A percentile compares a stretch with the other conserved stretches of the same genome.
Conservation (phyloP, 1,284 basidiomycete genomes). For the Pascua sp. region DNA sequence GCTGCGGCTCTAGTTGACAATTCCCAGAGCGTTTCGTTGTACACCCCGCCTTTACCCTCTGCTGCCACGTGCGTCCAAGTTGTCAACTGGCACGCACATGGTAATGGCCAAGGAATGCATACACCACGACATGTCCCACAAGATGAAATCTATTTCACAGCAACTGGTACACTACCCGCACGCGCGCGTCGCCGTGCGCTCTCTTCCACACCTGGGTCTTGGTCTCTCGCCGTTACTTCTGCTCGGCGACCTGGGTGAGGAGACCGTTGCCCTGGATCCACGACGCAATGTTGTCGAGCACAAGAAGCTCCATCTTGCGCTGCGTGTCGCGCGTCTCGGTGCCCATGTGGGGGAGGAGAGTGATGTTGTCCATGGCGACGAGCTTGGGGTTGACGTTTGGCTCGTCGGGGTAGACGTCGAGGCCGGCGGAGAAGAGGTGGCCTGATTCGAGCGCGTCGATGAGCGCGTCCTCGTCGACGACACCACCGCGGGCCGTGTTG, state of each 20-base stretch:
- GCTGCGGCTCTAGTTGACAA: too few relatives aligned
- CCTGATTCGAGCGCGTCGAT: conserved; percentile 78
- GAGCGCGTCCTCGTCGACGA: conserved; percentile 80
- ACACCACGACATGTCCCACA: too few relatives aligned
- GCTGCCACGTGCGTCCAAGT: too few relatives aligned
- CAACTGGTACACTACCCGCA: too few relatives aligned
- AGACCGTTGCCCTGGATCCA: conserved; percentile 43
- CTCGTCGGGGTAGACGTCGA: conserved; percentile 88
- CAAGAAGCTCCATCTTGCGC: conserved; percentile 54
- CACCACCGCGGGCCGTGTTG: conserved; percentile 86
- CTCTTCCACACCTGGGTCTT: conserved; percentile 1
- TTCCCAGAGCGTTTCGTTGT: too few relatives aligned
- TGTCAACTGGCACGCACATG: too few relatives aligned
- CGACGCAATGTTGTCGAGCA: conserved; percentile 44
- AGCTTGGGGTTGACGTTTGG: conserved; percentile 77
- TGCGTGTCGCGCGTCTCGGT: conserved; percentile 79
- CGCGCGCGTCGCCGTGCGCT: not conserved
- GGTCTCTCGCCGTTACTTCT: conserved; percentile 24
- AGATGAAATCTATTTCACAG: too few relatives aligned
- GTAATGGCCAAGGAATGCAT: too few relatives aligned
- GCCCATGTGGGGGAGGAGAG: conserved; percentile 84
- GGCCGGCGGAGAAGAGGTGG: conserved; percentile 75
- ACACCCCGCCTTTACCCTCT: too few relatives aligned
- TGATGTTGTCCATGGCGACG: conserved; percentile 73
- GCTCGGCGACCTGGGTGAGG: conserved; percentile 46